Conservation (phyloP, 2,329 filamentous ascomycete genomes). For the Uncinocarpus reesii region DNA sequence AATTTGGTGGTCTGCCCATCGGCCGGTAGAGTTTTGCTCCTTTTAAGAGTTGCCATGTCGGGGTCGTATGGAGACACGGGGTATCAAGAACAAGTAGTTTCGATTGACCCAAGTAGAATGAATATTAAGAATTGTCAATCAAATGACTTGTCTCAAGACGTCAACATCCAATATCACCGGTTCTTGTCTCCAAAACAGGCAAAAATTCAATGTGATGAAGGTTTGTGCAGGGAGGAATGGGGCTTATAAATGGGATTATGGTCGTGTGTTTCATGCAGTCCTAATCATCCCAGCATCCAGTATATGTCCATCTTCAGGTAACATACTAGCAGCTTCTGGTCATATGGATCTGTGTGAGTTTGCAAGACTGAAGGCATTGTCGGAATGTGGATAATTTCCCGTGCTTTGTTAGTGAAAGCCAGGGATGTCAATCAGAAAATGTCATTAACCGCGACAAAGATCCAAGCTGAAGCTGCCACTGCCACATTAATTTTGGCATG, state of each 20-base stretch:
- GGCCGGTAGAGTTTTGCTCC: slow-evolving; percentile 37
- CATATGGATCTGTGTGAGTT: not conserved
- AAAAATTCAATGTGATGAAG: slow-evolving; percentile 1
- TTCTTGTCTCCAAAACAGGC: not conserved
- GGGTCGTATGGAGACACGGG: not conserved
- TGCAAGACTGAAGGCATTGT: not conserved
- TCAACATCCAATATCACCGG: not conserved
- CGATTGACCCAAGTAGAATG: not conserved
- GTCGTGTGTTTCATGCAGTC: not conserved
- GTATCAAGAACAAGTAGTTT: not conserved
- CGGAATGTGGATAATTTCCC: not conserved
- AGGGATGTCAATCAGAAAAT: not conserved
- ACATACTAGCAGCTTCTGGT: not conserved
- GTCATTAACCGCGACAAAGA: not conserved
- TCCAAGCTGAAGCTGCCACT: too few relatives aligned
- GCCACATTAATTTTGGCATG: too few relatives aligned
- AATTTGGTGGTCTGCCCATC: slow-evolving; percentile 44
- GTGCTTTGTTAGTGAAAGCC: not conserved
- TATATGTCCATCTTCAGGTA: not conserved
- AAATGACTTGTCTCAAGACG: not conserved
- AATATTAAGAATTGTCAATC: not conserved
- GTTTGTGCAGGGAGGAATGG: slow-evolving; percentile 2
- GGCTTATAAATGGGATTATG: not conserved
- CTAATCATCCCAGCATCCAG: not conserved
- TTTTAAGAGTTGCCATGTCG: slow-evolving; percentile 29